These are phyloP conservation scores for Ganoderma multipileum DNA, from an alignment of 1,284 basidiomycete species.

Conservation along the genomic window DNA sequence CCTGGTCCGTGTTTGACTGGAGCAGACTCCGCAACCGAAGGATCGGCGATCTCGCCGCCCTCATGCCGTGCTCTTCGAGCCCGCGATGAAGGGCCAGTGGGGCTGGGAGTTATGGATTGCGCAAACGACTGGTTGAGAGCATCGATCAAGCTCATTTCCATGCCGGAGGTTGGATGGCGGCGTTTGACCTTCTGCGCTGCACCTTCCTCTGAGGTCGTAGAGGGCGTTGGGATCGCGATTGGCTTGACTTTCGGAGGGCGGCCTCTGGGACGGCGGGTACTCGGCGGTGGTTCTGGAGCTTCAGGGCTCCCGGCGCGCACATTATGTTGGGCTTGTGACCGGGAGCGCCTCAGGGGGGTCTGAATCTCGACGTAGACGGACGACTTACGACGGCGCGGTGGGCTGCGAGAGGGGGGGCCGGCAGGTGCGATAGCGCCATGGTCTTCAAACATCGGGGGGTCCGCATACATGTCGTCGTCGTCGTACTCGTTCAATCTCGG, in stretches of 20 bases:
- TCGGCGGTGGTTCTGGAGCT: not conserved
- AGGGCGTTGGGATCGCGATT: conserved; percentile 18
- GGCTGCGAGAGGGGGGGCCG: not conserved
- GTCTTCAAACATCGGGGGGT: not conserved
- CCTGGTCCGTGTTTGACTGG: conserved; percentile 15
- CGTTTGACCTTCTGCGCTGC: not conserved
- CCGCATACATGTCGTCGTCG: conserved; percentile 5
- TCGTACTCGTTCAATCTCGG: not conserved
- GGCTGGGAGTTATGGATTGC: not conserved
- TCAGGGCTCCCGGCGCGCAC: not conserved
- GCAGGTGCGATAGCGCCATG: no score
- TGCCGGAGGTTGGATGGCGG: not conserved
- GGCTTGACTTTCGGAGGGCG: conserved; percentile 11
- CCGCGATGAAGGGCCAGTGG: not conserved
- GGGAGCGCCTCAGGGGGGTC: not conserved
- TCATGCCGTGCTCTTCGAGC: not conserved
- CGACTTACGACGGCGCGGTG: conserved; percentile 4
- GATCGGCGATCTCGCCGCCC: not conserved
- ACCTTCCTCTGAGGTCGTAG: conserved; percentile 17
- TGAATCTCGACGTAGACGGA: conserved; percentile 19
- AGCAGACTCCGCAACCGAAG: not conserved
- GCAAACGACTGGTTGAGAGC: conserved; percentile 22
- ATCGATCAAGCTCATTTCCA: conserved; percentile 12
- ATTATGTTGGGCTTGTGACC: not conserved
- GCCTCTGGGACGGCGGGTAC: conserved; percentile 8